Evolutionary conservation across 2,329 filamentous ascomycete species (phyloP), one percentile per base, ranked within the genome.

Genomic region (Penicillium freii): DNA sequence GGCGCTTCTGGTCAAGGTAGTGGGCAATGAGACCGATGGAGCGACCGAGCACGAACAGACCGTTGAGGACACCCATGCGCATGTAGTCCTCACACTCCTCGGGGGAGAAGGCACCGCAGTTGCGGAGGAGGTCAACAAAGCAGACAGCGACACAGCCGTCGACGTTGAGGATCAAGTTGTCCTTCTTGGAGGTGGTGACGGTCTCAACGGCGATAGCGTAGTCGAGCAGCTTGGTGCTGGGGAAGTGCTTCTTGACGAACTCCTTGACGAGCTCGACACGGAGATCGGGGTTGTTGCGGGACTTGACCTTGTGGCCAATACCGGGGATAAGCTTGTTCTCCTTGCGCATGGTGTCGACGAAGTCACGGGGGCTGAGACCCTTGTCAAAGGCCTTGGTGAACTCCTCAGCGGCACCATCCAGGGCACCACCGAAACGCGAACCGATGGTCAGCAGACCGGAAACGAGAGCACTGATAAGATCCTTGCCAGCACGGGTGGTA

Each of bases 311-410:
- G 86, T 99, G 94, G 70, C 94, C 94, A 71, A 99, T 99, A 84
- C 94, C 94, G 64, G 94, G 94, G 70, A 99, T 97, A 70, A 99
- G 92, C 86, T 97, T 99, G 88, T 99, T 99, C 81, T 94, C 91
- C 85, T 97, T 99, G 80, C 94, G 88, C 93, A 97, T 97, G 69
- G 84, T 90, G 82, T 99, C 94, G 66, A 99, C 94, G 71, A 99
- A 99, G 80, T 99, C 94, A 85, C 94, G 92, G 60, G 94, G 94
- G 82, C 89, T 95, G 67, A 97, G 88, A 72, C 92, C 92, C 87
- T 96, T 97, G 84, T 99, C 94, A 70, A 93, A 96, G 58, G 94
- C 94, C 81, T 92, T 92, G 78, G 91, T 92, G 84, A 99, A 99
- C 83, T 99, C 94, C 81, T 97, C 93, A 42, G 94, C 94, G 62